phyloP scores from a whole-genome alignment of 371 early-diverging fungal species.

The Chytridium lagenaria region DNA sequence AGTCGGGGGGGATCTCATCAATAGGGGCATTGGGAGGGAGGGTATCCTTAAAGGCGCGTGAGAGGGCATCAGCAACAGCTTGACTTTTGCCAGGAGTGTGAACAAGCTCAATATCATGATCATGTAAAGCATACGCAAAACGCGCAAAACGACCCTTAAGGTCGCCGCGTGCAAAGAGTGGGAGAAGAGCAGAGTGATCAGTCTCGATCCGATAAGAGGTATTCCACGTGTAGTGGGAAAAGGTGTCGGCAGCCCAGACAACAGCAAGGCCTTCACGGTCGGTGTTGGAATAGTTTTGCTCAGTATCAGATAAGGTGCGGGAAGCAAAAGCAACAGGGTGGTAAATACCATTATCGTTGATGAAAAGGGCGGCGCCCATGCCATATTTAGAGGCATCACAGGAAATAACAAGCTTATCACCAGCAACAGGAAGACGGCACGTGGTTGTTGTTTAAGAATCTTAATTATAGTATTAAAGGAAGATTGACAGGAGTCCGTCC shows the following conservation, averaged over 20 bases:
- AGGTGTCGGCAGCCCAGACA: slow-evolving; percentile 26
- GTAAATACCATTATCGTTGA: background rate
- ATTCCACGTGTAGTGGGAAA: slow-evolving; percentile 21
- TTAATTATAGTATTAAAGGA: slow-evolving; percentile 1
- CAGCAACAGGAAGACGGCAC: background rate
- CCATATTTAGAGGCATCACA: slow-evolving; percentile 25
- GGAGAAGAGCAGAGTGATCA: slow-evolving; percentile 27
- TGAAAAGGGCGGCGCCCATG: slow-evolving; percentile 23
- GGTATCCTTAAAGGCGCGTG: slow-evolving; percentile 5
- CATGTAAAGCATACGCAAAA: slow-evolving; percentile 24
- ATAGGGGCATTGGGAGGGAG: background rate
- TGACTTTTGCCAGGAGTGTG: slow-evolving; percentile 23
- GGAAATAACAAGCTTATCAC: slow-evolving; percentile 24
- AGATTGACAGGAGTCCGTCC: background rate
- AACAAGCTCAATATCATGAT: slow-evolving; percentile 23
- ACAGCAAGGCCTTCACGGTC: slow-evolving; percentile 33
- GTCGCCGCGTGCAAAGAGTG: slow-evolving; percentile 25
- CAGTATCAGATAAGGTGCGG: slow-evolving; percentile 16
- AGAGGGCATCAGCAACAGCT: slow-evolving; percentile 22
- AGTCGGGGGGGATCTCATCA: background rate
- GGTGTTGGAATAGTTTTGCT: slow-evolving; percentile 30
- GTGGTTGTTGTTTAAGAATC: background rate
- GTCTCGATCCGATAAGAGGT: slow-evolving; percentile 23
- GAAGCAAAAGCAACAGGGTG: slow-evolving; percentile 32
- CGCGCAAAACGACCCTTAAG: slow-evolving; percentile 30